Base-by-base conservation (phyloP, 2,329 filamentous ascomycete genomes). In the Alternaria sp. region DNA sequence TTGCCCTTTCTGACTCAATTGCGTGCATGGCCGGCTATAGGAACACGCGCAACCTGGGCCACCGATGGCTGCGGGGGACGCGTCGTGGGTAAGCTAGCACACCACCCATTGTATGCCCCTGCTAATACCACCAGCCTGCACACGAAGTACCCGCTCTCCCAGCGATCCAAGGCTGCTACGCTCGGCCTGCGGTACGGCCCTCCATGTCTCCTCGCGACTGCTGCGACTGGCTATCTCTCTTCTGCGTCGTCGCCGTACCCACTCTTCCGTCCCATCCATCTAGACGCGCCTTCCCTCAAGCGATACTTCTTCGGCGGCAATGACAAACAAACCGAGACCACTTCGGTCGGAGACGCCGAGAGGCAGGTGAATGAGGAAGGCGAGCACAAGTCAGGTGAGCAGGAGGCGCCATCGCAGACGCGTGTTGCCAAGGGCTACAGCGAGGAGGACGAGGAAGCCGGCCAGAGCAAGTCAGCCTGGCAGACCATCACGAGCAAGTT, bases 371-470 rank as follows among this genome's bases (percentile, higher is more conserved):
- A 66, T 26, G 62, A 67, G 26, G 58, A 71, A 8, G 60, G 57
- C 23, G 6, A 54, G 7, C 40, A 54, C n/a, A 71, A 63, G 23
- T 66, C 75, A 17, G 74, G 74, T 13, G 59, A 77, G 25, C 77
- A 79, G 59, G 64, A 72, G 4, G 77, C 77, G 6, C 78, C 78
- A 5, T 73, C 77, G 7, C 77, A 80, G 57, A 72, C 73, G n/a
- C 73, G 74, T 44, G 65, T 77, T 12, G 74, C 70, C 4, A 70
- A 71, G 15, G 69, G 63, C 6, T 68, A 77, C 54, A 69, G 61
- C 17, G 72, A 65, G 10, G 64, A 76, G 49, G 63, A 71, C 9
- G 63, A 68, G 4, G 61, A 68, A n/a, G 63, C 55, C 6, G 67
- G 67, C 30, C 57, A 64, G 25, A 52, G 52, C 7, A 59, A 58